A percentile compares a stretch with the other conserved stretches of the same genome.
Conservation (phyloP, 495 filamentous ascomycete genomes). For the Cercophora sp. region DNA sequence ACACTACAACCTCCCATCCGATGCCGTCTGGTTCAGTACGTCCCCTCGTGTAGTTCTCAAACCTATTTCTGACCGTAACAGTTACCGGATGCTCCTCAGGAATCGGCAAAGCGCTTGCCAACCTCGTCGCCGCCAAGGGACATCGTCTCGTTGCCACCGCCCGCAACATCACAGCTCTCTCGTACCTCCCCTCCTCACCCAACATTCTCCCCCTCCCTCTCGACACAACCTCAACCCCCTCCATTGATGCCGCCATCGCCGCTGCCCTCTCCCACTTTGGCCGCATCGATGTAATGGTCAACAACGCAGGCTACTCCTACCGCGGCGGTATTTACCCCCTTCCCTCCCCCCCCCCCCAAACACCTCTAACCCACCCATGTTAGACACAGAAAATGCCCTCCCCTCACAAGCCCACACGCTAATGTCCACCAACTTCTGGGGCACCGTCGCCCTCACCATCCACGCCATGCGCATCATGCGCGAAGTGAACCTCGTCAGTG, state of each 20-base stretch:
- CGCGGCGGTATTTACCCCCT: no score
- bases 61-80: conserved; percentile 13
- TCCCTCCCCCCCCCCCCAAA: no score
- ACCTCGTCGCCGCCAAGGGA: conserved; percentile 32
- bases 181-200: conserved; percentile 32
- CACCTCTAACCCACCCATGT: no score
- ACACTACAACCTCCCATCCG: conserved; percentile 43
- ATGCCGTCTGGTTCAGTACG: conserved; percentile 51
- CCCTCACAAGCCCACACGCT: conserved; percentile 36
- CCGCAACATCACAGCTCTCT: conserved; percentile 30
- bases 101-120: conserved; percentile 44
- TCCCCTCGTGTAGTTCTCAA: background rate
- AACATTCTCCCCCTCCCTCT: conserved; percentile 43
- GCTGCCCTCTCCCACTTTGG: conserved; percentile 35
- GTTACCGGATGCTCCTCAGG: conserved; percentile 51
- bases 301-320: conserved; percentile 53
- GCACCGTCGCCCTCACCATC: conserved; percentile 40
- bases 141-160: conserved; percentile 50
- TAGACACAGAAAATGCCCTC: conserved; percentile 42
- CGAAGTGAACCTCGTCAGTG: conserved; percentile 31
- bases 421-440: conserved; percentile 56
- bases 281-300: conserved; percentile 53
- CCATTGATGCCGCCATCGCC: conserved; percentile 40
- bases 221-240: conserved; percentile 38
- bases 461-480: conserved; percentile 46